Percentiles rank a stretch among this genome's conserved stretches.
Conservation (phyloP, 768 basidiomycete species). For the Xanthoconium stramineum region DNA sequence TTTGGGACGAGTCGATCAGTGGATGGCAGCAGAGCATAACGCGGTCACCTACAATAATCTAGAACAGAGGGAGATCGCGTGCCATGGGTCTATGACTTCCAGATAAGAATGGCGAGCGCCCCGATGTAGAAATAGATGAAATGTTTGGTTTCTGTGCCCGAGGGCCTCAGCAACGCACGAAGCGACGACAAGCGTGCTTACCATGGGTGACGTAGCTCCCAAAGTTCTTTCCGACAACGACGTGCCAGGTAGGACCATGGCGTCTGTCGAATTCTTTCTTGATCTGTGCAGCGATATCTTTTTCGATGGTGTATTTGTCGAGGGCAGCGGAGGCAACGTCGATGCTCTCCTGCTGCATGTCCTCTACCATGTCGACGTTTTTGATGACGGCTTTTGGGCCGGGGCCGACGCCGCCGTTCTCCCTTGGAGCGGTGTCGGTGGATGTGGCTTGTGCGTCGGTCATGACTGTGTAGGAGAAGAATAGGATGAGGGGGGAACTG, state of each 20-base stretch:
- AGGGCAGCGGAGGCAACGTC: slow-evolving; percentile 83
- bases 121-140: slow-evolving; percentile 99
- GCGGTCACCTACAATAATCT: slow-evolving; percentile 25
- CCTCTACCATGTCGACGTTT: slow-evolving; percentile 94
- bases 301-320: slow-evolving; percentile 92
- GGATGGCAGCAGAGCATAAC: background rate
- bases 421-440: slow-evolving; percentile 47
- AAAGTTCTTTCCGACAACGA: slow-evolving; percentile 99
- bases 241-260: slow-evolving; percentile 96
- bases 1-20: background rate
- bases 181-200: background rate
- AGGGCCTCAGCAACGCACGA: slow-evolving; percentile 8
- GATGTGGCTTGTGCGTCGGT: slow-evolving; percentile 57
- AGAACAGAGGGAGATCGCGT: slow-evolving; percentile 11
- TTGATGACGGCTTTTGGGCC: slow-evolving; percentile 89
- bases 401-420: slow-evolving; percentile 38
- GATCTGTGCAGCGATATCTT: slow-evolving; percentile 96
- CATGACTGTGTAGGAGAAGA: slow-evolving; percentile 36
- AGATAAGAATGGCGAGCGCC: slow-evolving; percentile 87
- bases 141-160: slow-evolving; percentile 82
- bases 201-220: slow-evolving; percentile 98
- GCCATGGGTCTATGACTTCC: slow-evolving; percentile 59
- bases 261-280: slow-evolving; percentile 97
- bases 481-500: background rate
- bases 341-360: slow-evolving; percentile 94